Evolutionary conservation across 2,329 filamentous ascomycete genomes (phyloP), one percentile per base, ranked within the genome.

Genomic region (Botrytis sinoallii): DNA sequence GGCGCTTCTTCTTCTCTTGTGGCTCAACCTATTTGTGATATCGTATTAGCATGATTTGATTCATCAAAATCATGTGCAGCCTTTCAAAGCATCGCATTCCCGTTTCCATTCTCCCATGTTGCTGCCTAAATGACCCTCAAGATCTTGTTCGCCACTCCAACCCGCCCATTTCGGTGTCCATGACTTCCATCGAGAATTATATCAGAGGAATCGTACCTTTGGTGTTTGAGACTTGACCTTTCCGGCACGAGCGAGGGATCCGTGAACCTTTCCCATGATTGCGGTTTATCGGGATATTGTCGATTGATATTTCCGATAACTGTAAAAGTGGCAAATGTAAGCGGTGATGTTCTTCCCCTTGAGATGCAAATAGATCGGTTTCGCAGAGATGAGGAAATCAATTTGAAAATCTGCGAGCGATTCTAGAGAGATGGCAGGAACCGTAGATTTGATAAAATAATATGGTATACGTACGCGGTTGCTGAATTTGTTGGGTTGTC

Each of bases 191-290:
- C 46, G 75, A 64, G 55, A 57, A 42, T 25, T 32, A 70, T 57
- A 60, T 52, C 76, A 64, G 76, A 74, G 76, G 74, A 77, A 76
- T 78, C 89, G 85, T 89, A 94, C 92, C 91, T 95, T 95, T 83
- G 93, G 93, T 81, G 93, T 95, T 87, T 95, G 93, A 87, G 93
- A 95, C 92, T 97, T 97, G 91, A 97, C 94, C 90, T 97, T 97
- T 88, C 94, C 94, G 88, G 93, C 93, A 94, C 93, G 93, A 85
- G 93, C 93, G 86, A 96, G 92, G 84, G 93, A 96, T 85, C 93
- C 93, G 92, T 95, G 93, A 86, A 95, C 93, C 88, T 95, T 95
- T 88, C 93, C 93, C 93, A 95, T 95, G 86, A 85, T 92, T 86
- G 87, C 80, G 80, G 77, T 81, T 81, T 81, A 81, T 81, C 79